Conservation (phyloP, 106 monocot species). For the Dendrobium nobile region DNA sequence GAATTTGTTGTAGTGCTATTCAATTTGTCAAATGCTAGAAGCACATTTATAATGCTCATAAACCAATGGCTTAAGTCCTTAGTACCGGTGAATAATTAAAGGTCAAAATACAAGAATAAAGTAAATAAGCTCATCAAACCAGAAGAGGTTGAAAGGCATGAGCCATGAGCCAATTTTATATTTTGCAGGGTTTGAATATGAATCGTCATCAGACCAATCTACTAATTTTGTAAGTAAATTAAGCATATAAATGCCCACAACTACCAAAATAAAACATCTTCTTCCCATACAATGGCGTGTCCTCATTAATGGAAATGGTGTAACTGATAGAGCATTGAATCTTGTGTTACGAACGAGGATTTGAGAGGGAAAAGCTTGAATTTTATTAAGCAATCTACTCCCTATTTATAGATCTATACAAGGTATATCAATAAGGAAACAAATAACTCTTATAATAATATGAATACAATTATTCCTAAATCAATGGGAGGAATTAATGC, state of each 20-base stretch:
- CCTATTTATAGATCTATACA: too few relatives aligned
- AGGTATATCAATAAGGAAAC: too few relatives aligned
- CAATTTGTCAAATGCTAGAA: not conserved
- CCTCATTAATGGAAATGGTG: not conserved
- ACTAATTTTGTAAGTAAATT: not conserved
- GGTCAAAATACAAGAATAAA: too few relatives aligned
- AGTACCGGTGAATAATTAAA: not conserved
- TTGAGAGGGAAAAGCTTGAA: too few relatives aligned
- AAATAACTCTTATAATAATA: too few relatives aligned
- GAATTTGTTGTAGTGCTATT: not conserved
- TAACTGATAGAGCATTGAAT: not conserved
- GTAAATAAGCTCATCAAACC: not conserved
- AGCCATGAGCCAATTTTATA: not conserved
- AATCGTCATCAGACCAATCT: not conserved
- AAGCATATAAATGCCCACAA: not conserved
- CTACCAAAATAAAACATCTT: not conserved
- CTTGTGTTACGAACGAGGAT: too few relatives aligned
- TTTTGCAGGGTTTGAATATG: not conserved
- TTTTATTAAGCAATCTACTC: too few relatives aligned
- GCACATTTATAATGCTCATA: not conserved
- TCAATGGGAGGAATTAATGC: too few relatives aligned
- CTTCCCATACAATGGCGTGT: not conserved
- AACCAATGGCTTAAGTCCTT: not conserved
- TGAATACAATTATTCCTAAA: too few relatives aligned
- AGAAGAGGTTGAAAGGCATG: not conserved